Base-by-base conservation (phyloP, 2,329 filamentous ascomycete genomes). In the Paracamarosporium sp. region DNA sequence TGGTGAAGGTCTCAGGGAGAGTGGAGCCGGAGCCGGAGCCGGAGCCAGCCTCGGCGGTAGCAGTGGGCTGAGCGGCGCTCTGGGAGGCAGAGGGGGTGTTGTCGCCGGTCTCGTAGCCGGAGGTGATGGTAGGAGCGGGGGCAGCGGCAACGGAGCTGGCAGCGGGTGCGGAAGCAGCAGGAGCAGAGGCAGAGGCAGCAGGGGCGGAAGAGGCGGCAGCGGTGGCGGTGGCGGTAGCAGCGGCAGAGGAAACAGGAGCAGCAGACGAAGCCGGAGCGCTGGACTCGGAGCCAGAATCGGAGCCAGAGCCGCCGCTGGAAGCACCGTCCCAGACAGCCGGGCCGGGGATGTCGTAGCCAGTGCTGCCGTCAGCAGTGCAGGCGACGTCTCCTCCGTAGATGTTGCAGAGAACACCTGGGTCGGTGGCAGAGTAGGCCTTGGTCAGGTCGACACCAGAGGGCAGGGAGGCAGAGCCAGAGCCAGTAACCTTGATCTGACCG, bases 391-490 rank as follows among this genome's bases (percentile, higher is more conserved):
- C 44, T 43, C 59, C 59, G 70, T 82, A 79, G 64, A 81, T 71
- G 67, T 80, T 74, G 72, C 80, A 80, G 13, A 76, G 67, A 57
- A 81, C 73, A 55, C 79, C 79, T 5, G 74, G 68, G 57, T 80
- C 78, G 38, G 66, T 68, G 62, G 75, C 70, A 15, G 64, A 68
- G 72, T 81, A 81, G 15, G 73, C 72, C 47, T 75, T 76, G 36
- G 81, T 78, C 69, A 85, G 80, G 66, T 80, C 79, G 56, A 83
- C 83, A 68, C 74, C 75, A 30, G 73, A 69, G 22, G 76, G 76
- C 30, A 75, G 72, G 31, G 67, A 64, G 28, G 61, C 67, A 31
- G 74, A 62, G 47, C 72, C 72, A 15, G 62, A 59, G 3, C 70
- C 72, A 31, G 72, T 76, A 40, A 81, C 75, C 31, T 72, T 77